Base-by-base conservation (phyloP, 148 eudicot genomes). In the Rhododendron henanense region DNA sequence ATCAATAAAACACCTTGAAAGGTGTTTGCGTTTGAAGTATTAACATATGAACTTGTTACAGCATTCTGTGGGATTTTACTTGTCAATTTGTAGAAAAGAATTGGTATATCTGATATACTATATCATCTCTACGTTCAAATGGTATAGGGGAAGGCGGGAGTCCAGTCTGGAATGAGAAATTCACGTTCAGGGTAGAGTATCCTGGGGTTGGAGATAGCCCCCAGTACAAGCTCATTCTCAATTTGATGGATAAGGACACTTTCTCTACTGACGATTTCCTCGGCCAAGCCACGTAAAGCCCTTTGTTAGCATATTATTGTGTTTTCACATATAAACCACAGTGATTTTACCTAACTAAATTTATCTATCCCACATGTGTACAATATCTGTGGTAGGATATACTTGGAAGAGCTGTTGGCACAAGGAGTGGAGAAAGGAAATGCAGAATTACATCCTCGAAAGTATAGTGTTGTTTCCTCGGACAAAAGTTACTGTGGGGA, bases 201-300 rank as follows among this genome's bases (percentile, higher is more conserved):
- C 95, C 96, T n/a, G 92, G 92, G 28, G 87, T 87, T 4, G 90
- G 94, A 4, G 90, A 94, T 47, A 73, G 87, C 35, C 61, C 2
- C 50, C 87, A 91, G 23, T 88, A 87, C 88, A 88, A 92, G 84
- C 92, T 93, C 39, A 31, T 47, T 3, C 90, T 95, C 71, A 90
- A 69, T 74, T 61, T 95, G 80, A 91, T 94, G 94, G 98, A 96
- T 87, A 87, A 93, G 48, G 98, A 96, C 78, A 92, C 96, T 31
- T 94, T 94, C 90, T 91, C 96, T 44, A 5, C 90, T 15, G 96
- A 96, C 81, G 98, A 96, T 85, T 87, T 80, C 69, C 81, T 94
- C 4, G 96, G 96, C 82, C 86, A 92, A 90, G 79, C 97, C 87
- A 89, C 81, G 97, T 94, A 92, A 74, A 94, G 8, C 81, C n/a